Percentiles rank a stretch among this genome's conserved stretches.
These are phyloP conservation scores for Beta lomatogona DNA, from an alignment of 179 eudicot genomes.

Conservation along the genomic window DNA sequence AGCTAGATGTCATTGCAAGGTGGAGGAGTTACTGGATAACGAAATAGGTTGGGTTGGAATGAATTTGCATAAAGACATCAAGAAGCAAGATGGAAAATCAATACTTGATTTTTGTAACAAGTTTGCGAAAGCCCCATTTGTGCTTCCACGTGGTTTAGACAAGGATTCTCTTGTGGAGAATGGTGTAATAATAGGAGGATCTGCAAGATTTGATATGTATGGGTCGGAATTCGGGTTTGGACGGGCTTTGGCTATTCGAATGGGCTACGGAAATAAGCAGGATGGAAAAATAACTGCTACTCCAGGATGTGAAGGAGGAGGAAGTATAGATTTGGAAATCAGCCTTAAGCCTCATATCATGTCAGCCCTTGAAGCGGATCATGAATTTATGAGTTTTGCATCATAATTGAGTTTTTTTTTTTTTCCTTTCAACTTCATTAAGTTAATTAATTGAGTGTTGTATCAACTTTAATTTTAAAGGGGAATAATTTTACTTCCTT, in stretches of 20 bases:
- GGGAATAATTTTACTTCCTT: too few relatives aligned
- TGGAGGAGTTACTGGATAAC: slow-evolving; percentile 14
- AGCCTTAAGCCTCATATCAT: slow-evolving; percentile 24
- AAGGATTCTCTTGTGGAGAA: not conserved
- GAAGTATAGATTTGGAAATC: slow-evolving; percentile 37
- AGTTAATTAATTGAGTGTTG: too few relatives aligned
- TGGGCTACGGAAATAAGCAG: slow-evolving; percentile 33
- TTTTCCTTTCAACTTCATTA: too few relatives aligned
- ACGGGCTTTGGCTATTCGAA: slow-evolving; percentile 39
- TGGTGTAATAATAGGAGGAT: slow-evolving; percentile 25
- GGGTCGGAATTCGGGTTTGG: slow-evolving; percentile 52
- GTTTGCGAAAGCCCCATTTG: not conserved
- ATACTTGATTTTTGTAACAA: not conserved
- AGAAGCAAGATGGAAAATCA: not conserved
- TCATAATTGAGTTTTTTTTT: not conserved
- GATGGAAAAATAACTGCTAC: slow-evolving; percentile 43
- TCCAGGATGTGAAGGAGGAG: slow-evolving; percentile 37
- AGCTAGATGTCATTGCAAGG: slow-evolving; percentile 5
- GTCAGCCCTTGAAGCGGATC: slow-evolving; percentile 39
- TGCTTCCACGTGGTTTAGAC: not conserved
- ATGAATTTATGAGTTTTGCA: slow-evolving; percentile 31
- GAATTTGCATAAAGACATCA: not conserved
- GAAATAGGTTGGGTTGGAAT: slow-evolving; percentile 22
- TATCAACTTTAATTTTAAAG: too few relatives aligned
- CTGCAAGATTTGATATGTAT: slow-evolving; percentile 46